Conservation (phyloP, 805 yeast genomes). For the Cephaloascus albidus region DNA sequence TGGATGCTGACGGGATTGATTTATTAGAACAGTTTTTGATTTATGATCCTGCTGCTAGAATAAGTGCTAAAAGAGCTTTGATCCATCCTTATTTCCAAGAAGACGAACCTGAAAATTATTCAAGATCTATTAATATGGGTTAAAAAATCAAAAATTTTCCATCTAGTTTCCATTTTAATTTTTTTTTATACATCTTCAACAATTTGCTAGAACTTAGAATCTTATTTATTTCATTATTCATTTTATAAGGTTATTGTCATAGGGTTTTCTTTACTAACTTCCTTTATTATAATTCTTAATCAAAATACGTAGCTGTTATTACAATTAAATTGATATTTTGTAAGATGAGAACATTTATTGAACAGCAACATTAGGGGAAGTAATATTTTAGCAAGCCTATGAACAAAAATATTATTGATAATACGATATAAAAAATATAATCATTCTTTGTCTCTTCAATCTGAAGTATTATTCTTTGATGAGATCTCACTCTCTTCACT, state of each 20-base stretch:
- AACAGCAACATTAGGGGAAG: neutral
- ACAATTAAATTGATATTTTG: too few relatives aligned
- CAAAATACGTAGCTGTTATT: too few relatives aligned
- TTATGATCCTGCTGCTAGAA: constrained; percentile 89
- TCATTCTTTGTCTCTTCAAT: neutral
- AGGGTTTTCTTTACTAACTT: too few relatives aligned
- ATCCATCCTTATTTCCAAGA: constrained; percentile 79
- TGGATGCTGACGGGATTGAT: constrained; percentile 80
- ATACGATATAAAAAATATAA: neutral
- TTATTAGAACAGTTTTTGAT: constrained; percentile 69
- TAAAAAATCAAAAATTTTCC: too few relatives aligned
- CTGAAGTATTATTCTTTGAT: neutral
- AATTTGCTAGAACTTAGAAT: too few relatives aligned
- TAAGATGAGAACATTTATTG: too few relatives aligned
- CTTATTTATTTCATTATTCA: too few relatives aligned
- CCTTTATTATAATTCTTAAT: too few relatives aligned
- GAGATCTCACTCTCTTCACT: neutral
- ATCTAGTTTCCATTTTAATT: too few relatives aligned
- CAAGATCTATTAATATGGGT: constrained; percentile 30
- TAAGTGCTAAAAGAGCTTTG: constrained; percentile 90
- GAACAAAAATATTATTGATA: neutral
- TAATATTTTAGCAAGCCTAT: neutral
- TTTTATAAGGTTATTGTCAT: too few relatives aligned
- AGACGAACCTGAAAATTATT: constrained; percentile 24
- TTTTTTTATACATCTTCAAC: too few relatives aligned